Evolutionary conservation across 441 rosid genomes (phyloP).

Genomic region (Euphorbia schlechtendalii): DNA sequence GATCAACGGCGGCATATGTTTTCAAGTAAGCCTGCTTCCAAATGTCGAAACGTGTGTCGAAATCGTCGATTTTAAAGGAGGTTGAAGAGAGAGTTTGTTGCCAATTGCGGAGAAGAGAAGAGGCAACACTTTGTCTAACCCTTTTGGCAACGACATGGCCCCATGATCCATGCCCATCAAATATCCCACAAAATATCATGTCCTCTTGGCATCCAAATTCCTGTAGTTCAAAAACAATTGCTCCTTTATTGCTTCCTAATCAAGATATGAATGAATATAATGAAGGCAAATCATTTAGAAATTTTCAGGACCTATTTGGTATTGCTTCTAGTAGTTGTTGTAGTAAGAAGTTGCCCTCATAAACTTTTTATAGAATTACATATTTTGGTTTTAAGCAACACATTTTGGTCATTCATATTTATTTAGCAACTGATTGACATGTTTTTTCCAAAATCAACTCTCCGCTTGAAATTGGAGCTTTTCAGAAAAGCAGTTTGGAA

Average conservation of each 20-base stretch:
- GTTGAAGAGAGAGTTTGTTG: slow-evolving; percentile 48
- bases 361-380: no score
- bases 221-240: slow-evolving; percentile 22
- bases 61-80: slow-evolving; percentile 31
- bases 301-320: no score
- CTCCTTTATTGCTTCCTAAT: neutral
- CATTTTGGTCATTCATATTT: no score
- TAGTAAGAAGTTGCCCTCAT: no score
- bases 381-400: no score
- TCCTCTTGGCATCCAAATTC: slow-evolving; percentile 93
- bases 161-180: slow-evolving; percentile 97
- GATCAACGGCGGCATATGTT: slow-evolving; percentile 60
- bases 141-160: slow-evolving; percentile 70
- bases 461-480: no score
- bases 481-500: no score
- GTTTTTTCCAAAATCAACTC: no score
- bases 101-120: slow-evolving; percentile 72
- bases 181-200: slow-evolving; percentile 72
- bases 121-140: slow-evolving; percentile 49
- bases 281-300: no score
- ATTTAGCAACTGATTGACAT: no score
- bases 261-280: no score
- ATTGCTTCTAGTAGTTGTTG: no score
- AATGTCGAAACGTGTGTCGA: slow-evolving; percentile 29
- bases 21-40: slow-evolving; percentile 75